Evolutionary conservation across 441 rosid genomes (phyloP), one percentile per base, ranked within the genome.

Genomic region (Lepidium campestre): DNA sequence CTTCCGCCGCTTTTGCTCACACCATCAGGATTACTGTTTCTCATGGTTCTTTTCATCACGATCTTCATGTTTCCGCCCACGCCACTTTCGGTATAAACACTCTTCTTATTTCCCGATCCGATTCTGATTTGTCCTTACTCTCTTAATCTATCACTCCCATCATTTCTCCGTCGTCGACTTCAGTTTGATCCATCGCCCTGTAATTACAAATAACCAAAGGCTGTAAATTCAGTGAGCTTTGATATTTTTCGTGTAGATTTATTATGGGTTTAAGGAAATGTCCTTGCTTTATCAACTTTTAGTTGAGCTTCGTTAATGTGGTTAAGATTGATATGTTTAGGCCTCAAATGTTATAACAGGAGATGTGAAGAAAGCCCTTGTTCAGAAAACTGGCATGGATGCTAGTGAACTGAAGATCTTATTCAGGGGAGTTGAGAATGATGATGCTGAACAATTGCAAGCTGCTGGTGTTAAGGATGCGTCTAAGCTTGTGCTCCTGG

Each of bases 391-490:
- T 14, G 87, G 85, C 0, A 35, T 86, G 79, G 83, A 80, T 32
- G 75, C 79, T 46, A 73, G 44, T 41, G 71, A 65, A 22, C 77
- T 79, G 65, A 83, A 72, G 74, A 65, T 89, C 22, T 82, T 88
- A 69, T 92, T 92, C 61, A 80, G 93, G 66, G 98, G 96, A 57
- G 74, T 75, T 49, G 93, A 86, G 73, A 84, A 70, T 37, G 88
- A 83, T 25, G 93, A 86, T 49, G 55, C 62, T 34, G 91, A 86
- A 29, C 77, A 42, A 17, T 78, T 89, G 68, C 78, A 79, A 32
- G 76, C 42, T 44, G 86, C 81, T 19, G 96, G 93, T 66, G 79
- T 86, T 53, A 87, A 77, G 75, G 89, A 86, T 58, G 77, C 73
- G 4, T 83, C 91, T 0, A 87, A 78, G 79, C 37, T 91, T 62